Conservation (phyloP, 306 rosid genomes). For the Cucurbita maxima region DNA sequence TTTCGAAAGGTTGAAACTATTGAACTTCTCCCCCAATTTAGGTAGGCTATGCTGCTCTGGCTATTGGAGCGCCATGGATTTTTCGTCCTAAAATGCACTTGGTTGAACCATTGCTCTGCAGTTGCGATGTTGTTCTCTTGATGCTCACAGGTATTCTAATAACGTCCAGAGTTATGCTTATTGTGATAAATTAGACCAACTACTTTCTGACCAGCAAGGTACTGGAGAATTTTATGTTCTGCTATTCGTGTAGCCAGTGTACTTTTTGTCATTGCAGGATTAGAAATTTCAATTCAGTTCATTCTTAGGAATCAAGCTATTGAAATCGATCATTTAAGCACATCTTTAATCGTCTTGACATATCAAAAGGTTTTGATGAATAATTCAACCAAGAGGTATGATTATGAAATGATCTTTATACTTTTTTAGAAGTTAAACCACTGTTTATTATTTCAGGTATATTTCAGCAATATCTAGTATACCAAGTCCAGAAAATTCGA, state of each 20-base stretch:
- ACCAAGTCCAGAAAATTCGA: constrained; percentile 91
- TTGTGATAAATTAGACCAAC: not conserved
- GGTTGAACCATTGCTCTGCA: constrained; percentile 57
- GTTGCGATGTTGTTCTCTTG: constrained; percentile 70
- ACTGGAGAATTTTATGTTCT: not conserved
- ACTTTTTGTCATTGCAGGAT: not conserved
- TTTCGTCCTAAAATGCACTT: constrained; percentile 31
- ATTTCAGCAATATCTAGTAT: constrained; percentile 89
- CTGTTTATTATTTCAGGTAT: constrained; percentile 44
- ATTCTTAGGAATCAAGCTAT: not conserved
- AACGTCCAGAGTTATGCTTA: not conserved
- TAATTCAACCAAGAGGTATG: not conserved
- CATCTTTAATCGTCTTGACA: not conserved
- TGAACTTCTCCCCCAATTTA: constrained; percentile 25
- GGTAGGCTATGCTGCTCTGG: constrained; percentile 68
- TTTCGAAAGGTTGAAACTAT: not conserved
- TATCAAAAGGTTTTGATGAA: not conserved
- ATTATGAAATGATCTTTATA: not conserved
- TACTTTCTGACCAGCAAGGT: not conserved
- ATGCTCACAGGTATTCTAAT: constrained; percentile 51
- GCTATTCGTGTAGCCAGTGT: not conserved
- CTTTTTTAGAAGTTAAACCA: not conserved
- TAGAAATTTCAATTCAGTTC: not conserved
- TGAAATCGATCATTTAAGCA: not conserved
- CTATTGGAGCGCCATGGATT: constrained; percentile 62